phyloP scores from a whole-genome alignment of 1,284 basidiomycete species.

The Irpex sp. region DNA sequence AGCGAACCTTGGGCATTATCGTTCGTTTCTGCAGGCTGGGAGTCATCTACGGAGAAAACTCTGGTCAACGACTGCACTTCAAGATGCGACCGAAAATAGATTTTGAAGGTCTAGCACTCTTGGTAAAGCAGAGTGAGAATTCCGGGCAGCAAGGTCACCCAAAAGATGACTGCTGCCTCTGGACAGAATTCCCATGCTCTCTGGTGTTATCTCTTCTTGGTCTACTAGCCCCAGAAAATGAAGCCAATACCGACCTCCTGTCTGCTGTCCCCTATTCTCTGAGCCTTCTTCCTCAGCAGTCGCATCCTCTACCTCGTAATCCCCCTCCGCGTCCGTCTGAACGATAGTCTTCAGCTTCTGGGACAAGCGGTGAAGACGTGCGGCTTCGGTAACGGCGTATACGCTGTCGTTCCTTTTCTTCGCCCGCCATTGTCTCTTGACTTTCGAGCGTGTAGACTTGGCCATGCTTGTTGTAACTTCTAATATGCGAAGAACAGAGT shows the following conservation, averaged over 20 bases:
- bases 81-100: constrained; percentile 22
- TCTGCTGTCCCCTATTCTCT: constrained; percentile 35
- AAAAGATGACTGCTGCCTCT: no score
- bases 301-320: constrained; percentile 37
- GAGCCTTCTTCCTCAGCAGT: constrained; percentile 8
- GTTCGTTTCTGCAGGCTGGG: constrained; percentile 23
- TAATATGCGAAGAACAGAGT: not conserved
- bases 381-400: constrained; percentile 89
- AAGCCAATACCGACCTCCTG: constrained; percentile 76
- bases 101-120: constrained; percentile 16
- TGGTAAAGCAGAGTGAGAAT: not conserved
- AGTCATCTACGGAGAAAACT: constrained; percentile 40
- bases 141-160: no score
- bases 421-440: constrained; percentile 86
- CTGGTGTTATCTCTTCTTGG: constrained; percentile 59
- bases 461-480: constrained; percentile 67
- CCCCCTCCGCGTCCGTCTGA: constrained; percentile 48
- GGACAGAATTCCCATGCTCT: constrained; percentile 43
- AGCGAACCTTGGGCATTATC: constrained; percentile 43
- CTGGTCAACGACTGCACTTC: constrained; percentile 35
- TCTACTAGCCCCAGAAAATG: constrained; percentile 64
- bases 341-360: constrained; percentile 70
- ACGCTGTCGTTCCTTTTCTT: constrained; percentile 88
- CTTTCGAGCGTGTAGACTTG: constrained; percentile 92
- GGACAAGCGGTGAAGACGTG: constrained; percentile 83